A percentile compares a stretch with the other conserved stretches of the same genome.
Conservation (phyloP, 2,329 filamentous ascomycete genomes). For the Cordyceps cateniannulata region DNA sequence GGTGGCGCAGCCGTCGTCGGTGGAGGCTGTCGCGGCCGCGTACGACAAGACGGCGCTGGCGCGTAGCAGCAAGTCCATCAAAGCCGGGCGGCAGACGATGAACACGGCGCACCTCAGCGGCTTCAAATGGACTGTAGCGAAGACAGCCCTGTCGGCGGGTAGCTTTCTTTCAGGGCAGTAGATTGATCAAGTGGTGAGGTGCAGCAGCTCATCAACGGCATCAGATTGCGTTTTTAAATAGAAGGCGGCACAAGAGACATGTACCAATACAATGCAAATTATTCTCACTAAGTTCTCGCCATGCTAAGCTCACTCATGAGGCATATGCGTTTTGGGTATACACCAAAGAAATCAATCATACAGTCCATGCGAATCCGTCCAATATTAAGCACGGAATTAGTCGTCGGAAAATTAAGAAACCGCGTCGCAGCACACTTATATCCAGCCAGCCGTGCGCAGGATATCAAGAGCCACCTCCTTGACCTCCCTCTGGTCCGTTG, state of each 20-base stretch:
- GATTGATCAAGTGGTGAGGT: background rate
- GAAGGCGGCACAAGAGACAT: background rate
- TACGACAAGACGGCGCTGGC: slow-evolving; percentile 29
- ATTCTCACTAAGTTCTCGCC: background rate
- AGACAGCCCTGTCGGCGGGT: slow-evolving; percentile 9
- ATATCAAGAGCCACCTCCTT: slow-evolving; percentile 12
- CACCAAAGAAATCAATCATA: background rate
- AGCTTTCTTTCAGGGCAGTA: background rate
- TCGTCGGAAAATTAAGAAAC: background rate
- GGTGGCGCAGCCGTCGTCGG: slow-evolving; percentile 16
- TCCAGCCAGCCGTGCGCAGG: slow-evolving; percentile 12
- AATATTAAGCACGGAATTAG: background rate
- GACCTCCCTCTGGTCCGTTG: slow-evolving; percentile 12
- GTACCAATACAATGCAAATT: background rate
- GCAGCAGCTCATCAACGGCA: background rate
- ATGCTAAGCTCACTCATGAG: background rate
- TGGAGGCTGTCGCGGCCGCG: slow-evolving; percentile 22
- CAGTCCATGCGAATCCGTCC: background rate
- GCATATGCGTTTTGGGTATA: background rate
- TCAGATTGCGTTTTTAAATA: background rate
- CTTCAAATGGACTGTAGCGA: slow-evolving; percentile 13
- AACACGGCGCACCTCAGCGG: slow-evolving; percentile 11
- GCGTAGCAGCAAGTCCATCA: slow-evolving; percentile 21
- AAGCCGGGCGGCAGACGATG: slow-evolving; percentile 15
- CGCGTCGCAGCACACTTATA: background rate